These are phyloP conservation scores for Wickerhamomyces chaumierensis DNA, from an alignment of 805 yeast genomes.

Conservation along the genomic window DNA sequence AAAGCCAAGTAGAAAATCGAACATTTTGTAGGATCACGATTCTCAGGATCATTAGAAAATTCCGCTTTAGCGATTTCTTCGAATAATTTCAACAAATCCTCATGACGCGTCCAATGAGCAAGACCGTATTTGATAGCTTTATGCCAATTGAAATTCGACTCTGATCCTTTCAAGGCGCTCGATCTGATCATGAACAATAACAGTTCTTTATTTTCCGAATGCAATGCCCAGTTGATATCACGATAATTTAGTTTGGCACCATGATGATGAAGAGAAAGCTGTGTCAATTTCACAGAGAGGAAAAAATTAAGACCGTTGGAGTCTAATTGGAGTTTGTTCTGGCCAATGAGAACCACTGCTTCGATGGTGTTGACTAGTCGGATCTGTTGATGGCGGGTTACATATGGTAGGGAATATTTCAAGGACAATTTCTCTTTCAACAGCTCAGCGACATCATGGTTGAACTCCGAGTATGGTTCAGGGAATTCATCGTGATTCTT, in stretches of 20 bases:
- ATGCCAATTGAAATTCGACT: slow-evolving; percentile 44
- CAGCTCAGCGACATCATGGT: slow-evolving; percentile 29
- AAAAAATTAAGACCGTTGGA: slow-evolving; percentile 60
- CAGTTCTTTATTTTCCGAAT: slow-evolving; percentile 66
- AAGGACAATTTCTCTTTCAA: slow-evolving; percentile 48
- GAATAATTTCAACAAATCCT: slow-evolving; percentile 36
- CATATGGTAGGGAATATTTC: slow-evolving; percentile 57
- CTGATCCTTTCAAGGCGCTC: slow-evolving; percentile 21
- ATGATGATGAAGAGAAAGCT: slow-evolving; percentile 40
- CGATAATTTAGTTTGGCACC: slow-evolving; percentile 62
- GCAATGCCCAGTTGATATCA: slow-evolving; percentile 81
- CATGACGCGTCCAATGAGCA: slow-evolving; percentile 54
- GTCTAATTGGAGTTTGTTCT: slow-evolving; percentile 23
- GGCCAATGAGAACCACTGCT: slow-evolving; percentile 45
- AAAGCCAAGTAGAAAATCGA: slow-evolving; percentile 72
- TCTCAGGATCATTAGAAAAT: slow-evolving; percentile 37
- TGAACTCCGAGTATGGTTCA: slow-evolving; percentile 31
- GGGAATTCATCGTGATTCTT: slow-evolving; percentile 10
- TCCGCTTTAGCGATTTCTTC: slow-evolving; percentile 68
- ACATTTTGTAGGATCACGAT: slow-evolving; percentile 63
- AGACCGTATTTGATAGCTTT: slow-evolving; percentile 50
- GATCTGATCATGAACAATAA: slow-evolving; percentile 38
- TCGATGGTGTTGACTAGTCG: slow-evolving; percentile 64
- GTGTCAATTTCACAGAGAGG: slow-evolving; percentile 59
- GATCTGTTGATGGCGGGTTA: slow-evolving; percentile 86